Evolutionary conservation across 768 basidiomycete species (phyloP).

Genomic region (Cystofilobasidium ferigula): DNA sequence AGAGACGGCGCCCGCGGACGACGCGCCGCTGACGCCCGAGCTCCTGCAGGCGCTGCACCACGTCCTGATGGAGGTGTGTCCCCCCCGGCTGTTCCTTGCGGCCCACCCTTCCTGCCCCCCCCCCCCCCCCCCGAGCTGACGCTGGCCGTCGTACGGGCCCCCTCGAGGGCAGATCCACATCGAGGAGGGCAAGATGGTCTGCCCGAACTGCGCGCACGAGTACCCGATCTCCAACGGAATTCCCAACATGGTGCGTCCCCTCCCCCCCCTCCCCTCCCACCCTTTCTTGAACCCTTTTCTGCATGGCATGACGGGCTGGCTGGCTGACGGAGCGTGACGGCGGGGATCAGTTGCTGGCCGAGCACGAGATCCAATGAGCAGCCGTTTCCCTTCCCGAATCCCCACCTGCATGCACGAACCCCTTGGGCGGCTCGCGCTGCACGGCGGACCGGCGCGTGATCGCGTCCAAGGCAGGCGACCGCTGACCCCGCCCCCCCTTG

Average conservation of each 20-base stretch:
- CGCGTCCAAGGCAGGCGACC: too few species aligned
- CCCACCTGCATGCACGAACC: too few species aligned
- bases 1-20: constrained; percentile 31
- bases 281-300: too few species aligned
- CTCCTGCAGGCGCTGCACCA: constrained; percentile 75
- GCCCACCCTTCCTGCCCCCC: neutral
- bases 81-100: neutral
- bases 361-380: constrained; percentile 21
- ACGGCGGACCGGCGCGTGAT: too few species aligned
- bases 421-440: too few species aligned
- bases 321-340: too few species aligned
- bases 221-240: constrained; percentile 90
- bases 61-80: constrained; percentile 73
- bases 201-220: constrained; percentile 77
- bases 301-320: neutral
- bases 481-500: too few species aligned
- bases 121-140: neutral
- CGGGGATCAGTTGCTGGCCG: constrained; percentile 11
- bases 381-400: too few species aligned
- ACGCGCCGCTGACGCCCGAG: constrained; percentile 46
- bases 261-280: neutral
- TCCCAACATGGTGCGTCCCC: constrained; percentile 76
- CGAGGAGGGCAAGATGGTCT: constrained; percentile 83
- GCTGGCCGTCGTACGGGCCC: too few species aligned
- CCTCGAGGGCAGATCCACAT: constrained; percentile 76